Conservation (phyloP, 345 rosid species). For the Eucalyptus rudis region DNA sequence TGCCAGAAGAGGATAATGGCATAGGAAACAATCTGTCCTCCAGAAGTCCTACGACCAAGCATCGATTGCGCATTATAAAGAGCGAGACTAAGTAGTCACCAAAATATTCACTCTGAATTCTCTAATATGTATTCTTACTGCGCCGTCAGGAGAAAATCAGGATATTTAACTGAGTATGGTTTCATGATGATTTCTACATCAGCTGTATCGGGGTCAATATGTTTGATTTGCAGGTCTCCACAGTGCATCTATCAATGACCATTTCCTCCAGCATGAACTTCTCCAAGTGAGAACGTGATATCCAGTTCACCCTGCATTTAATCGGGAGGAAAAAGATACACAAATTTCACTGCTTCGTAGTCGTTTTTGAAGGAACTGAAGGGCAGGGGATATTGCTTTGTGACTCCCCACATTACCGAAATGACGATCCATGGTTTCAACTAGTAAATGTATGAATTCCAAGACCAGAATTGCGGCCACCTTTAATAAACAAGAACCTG, state of each 20-base stretch:
- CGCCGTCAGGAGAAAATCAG: background rate
- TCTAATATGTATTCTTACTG: background rate
- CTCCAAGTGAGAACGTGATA: constrained; percentile 89
- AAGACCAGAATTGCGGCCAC: constrained; percentile 3
- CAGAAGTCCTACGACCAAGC: background rate
- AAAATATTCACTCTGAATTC: background rate
- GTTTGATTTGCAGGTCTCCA: constrained; percentile 84
- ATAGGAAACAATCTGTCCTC: background rate
- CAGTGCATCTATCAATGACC: constrained; percentile 91
- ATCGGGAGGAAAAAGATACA: background rate
- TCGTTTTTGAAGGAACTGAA: background rate
- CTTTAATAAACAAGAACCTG: too few species aligned
- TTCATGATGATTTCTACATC: constrained; percentile 69
- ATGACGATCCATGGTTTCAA: constrained; percentile 96
- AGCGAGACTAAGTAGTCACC: background rate
- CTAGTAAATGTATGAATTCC: constrained; percentile 90
- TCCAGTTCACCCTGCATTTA: constrained; percentile 74
- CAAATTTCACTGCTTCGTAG: background rate
- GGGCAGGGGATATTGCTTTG: background rate
- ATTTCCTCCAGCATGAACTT: constrained; percentile 98
- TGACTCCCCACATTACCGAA: constrained; percentile 87
- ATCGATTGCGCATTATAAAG: background rate
- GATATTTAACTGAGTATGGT: background rate
- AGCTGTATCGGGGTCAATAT: constrained; percentile 71
- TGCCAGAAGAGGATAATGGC: too few species aligned